Evolutionary conservation across 495 filamentous ascomycete species (phyloP).

Genomic region (Tuber calosporum): DNA sequence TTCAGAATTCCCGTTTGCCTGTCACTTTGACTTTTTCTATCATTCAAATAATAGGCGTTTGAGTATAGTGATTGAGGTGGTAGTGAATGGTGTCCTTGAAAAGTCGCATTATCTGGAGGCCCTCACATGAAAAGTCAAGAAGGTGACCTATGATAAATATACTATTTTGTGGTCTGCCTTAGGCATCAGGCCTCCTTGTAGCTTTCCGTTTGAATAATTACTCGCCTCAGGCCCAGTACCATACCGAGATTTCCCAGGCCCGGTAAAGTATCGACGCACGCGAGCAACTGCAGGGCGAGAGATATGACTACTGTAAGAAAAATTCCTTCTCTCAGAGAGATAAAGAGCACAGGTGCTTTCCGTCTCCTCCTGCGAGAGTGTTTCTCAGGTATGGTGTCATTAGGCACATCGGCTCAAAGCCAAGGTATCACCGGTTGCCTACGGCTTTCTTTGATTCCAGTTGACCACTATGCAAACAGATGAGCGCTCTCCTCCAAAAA

Average conservation of each 20-base stretch:
- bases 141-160: background rate
- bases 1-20: background rate
- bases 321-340: background rate
- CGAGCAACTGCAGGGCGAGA: background rate
- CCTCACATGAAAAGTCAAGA: background rate
- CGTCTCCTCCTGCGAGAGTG: background rate
- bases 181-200: background rate
- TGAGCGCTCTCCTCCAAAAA: background rate
- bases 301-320: background rate
- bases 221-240: background rate
- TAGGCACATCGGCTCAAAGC: background rate
- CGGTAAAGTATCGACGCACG: background rate
- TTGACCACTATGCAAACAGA: background rate
- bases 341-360: background rate
- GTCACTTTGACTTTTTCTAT: background rate
- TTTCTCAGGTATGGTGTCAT: background rate
- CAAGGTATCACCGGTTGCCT: background rate
- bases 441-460: background rate
- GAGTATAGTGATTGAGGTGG: background rate
- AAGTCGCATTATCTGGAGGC: background rate
- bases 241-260: background rate
- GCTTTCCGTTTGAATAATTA: background rate
- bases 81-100: background rate
- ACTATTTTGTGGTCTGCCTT: background rate
- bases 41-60: background rate